Evolutionary conservation across 192 early-diverging fungal genomes (phyloP), one percentile per base, ranked within the genome.

Genomic region (Podila horticola): DNA sequence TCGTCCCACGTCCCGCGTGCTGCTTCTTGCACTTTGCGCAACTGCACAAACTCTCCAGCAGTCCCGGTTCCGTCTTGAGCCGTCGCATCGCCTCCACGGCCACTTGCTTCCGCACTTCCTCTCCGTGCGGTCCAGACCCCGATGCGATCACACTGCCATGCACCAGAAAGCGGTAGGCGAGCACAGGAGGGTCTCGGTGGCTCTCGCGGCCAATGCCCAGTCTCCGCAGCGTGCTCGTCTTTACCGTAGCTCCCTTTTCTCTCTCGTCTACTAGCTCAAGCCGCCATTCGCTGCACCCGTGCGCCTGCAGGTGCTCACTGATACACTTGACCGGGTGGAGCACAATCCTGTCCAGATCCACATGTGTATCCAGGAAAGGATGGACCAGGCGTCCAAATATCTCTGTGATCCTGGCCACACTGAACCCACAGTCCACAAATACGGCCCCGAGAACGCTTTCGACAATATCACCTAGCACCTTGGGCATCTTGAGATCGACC

Each of bases 381-480:
- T 50, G 22, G 30, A 88, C 76, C 64, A 79, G 7, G 22, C 66
- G 58, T 5, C 24, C 22, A 31, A 86, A 94, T 10, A 88, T 41
- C 9, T 73, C 62, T 22, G 85, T 66, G 11, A 85, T 88, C 4
- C 85, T 83, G 0, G 86, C 84, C 58, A 89, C 58, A 66, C 92
- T 75, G 79, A 94, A 95, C 1, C 87, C 89, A 41, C 90, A 90
- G 77, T 98, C 97, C 22, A 97, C 88, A 74, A 93, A 94, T 7
- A 96, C 83, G 7, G 97, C 96, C 4, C 97, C 97, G 13, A 96
- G 51, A 50, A 96, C 86, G 48, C 93, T 92, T 77, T 98, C 97
- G n/a, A 96, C 87, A 0, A 97, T 74, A 84, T 98, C 97, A 10
- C 93, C 92, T 49, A 95, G 74, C 0, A 94, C 92, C 67, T 98